These are phyloP conservation scores for Candida maesae DNA, from an alignment of 805 yeast species.

Conservation along the genomic window DNA sequence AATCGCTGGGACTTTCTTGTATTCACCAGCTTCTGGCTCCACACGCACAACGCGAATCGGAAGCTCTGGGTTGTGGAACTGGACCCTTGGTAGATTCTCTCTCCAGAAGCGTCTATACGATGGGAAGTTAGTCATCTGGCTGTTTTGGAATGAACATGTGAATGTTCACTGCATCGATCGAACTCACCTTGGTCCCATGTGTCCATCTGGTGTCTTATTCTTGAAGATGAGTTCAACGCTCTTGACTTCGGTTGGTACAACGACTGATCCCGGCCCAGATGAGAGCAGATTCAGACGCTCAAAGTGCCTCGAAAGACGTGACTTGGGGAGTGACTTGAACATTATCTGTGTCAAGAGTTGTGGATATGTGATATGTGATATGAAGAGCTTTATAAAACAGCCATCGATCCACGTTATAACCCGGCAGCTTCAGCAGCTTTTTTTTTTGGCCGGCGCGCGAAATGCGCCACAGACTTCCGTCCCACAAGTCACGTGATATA, in stretches of 20 bases:
- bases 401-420: no score
- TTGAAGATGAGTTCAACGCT: constrained; percentile 54
- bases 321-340: constrained; percentile 33
- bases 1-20: constrained; percentile 39
- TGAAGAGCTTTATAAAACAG: no score
- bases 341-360: no score
- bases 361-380: no score
- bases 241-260: constrained; percentile 34
- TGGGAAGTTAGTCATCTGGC: constrained; percentile 2
- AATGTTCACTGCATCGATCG: neutral
- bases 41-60: constrained; percentile 60
- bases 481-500: no score
- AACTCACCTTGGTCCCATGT: constrained; percentile 49
- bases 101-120: constrained; percentile 70
- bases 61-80: constrained; percentile 76
- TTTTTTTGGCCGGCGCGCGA: no score
- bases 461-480: no score
- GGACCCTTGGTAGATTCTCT: constrained; percentile 66
- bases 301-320: constrained; percentile 44
- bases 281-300: constrained; percentile 48
- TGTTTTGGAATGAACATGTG: no score
- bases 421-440: no score
- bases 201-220: constrained; percentile 44
- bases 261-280: constrained; percentile 41
- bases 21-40: constrained; percentile 40